phyloP scores from a whole-genome alignment of 257 asterid species.

The Rauvolfia tetraphylla region DNA sequence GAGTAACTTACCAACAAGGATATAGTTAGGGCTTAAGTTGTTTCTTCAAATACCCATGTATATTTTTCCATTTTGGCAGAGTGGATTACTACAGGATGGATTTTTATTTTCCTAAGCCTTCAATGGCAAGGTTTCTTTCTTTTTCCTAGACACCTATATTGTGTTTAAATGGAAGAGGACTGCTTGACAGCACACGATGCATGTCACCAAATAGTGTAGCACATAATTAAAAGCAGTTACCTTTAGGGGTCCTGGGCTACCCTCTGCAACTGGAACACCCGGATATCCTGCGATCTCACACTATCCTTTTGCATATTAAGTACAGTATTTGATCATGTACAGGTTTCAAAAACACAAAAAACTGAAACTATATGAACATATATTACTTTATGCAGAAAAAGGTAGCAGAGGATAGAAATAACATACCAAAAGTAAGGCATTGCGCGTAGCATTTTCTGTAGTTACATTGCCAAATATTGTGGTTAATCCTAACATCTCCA shows the following conservation, averaged over 20 bases:
- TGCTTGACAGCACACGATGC: background rate
- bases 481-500: slow-evolving; percentile 83
- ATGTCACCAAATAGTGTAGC: background rate
- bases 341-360: slow-evolving; percentile 19
- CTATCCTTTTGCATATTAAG: slow-evolving; percentile 84
- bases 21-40: background rate
- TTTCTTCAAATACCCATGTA: background rate
- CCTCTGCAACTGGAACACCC: slow-evolving; percentile 87
- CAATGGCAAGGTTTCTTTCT: slow-evolving; percentile 1
- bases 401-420: slow-evolving; percentile 14
- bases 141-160: background rate
- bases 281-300: slow-evolving; percentile 97
- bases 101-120: background rate
- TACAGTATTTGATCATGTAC: slow-evolving; percentile 46
- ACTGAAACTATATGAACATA: background rate
- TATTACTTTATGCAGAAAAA: slow-evolving; percentile 9
- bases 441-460: slow-evolving; percentile 78
- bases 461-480: slow-evolving; percentile 85
- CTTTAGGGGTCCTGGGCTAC: slow-evolving; percentile 78
- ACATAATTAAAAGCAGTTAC: slow-evolving; percentile 33
- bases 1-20: background rate
- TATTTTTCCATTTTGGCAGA: background rate
- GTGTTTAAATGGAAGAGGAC: background rate
- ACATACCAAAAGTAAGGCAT: slow-evolving; percentile 87
- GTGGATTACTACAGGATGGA: background rate